Conservation (phyloP, 2,329 filamentous ascomycete genomes). For the Diaporthe ilicicola region DNA sequence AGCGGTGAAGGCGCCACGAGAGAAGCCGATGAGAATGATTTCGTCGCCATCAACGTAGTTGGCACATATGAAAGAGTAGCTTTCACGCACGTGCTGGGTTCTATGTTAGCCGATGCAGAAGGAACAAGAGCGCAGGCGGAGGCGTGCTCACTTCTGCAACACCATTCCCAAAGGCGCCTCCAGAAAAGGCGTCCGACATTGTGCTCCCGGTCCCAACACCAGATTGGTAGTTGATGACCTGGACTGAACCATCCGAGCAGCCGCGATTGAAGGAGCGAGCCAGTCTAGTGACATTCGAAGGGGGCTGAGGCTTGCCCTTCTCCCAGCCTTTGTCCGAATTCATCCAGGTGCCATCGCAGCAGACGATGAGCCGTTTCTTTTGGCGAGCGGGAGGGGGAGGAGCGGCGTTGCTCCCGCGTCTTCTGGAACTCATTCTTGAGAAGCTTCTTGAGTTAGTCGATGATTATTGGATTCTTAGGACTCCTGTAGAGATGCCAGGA, state of each 20-base stretch:
- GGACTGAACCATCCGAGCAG: slow-evolving; percentile 60
- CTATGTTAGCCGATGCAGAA: neutral
- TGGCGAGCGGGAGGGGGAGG: neutral
- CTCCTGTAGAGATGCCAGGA: neutral
- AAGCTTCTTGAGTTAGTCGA: too few relatives aligned
- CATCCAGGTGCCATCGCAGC: slow-evolving; percentile 65
- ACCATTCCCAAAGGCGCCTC: slow-evolving; percentile 64
- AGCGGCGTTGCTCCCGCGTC: neutral
- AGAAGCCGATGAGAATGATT: slow-evolving; percentile 65
- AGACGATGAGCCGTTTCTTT: slow-evolving; percentile 59
- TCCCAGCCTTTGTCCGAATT: slow-evolving; percentile 58
- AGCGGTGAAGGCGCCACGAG: slow-evolving; percentile 66
- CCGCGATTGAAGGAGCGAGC: slow-evolving; percentile 62
- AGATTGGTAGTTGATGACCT: slow-evolving; percentile 69
- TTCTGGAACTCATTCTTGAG: neutral
- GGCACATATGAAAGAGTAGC: slow-evolving; percentile 68
- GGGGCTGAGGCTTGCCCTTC: slow-evolving; percentile 57
- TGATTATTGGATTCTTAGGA: slow-evolving; percentile 14
- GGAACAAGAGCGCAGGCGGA: too few relatives aligned
- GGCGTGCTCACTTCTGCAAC: slow-evolving; percentile 55
- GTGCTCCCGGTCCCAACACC: slow-evolving; percentile 65
- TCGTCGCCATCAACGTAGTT: slow-evolving; percentile 68
- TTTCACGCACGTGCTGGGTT: slow-evolving; percentile 63
- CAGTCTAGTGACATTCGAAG: slow-evolving; percentile 69
- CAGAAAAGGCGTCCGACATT: slow-evolving; percentile 58